phyloP scores from a whole-genome alignment of 768 basidiomycete genomes.

The Trametes sanguinea region DNA sequence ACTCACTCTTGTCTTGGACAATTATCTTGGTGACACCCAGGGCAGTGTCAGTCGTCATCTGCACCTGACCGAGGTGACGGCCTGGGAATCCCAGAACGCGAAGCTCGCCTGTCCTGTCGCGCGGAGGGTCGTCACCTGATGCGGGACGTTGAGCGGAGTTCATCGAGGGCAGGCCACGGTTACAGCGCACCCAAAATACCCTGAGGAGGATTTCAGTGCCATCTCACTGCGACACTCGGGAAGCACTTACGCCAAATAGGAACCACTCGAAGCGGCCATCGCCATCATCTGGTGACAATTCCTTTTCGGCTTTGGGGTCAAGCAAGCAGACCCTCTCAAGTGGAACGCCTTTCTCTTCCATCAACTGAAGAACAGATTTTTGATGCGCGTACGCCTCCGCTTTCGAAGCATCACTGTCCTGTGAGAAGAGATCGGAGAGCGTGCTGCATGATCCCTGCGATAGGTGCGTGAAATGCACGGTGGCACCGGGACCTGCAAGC shows the following conservation, averaged over 20 bases:
- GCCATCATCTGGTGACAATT: slow-evolving; percentile 75
- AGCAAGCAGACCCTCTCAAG: slow-evolving; percentile 80
- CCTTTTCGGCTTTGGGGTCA: slow-evolving; percentile 82
- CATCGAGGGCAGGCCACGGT: not conserved
- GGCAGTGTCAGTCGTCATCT: slow-evolving; percentile 99
- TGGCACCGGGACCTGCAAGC: slow-evolving; percentile 63
- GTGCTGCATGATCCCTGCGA: slow-evolving; percentile 67
- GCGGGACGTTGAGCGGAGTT: not conserved
- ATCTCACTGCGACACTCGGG: not conserved
- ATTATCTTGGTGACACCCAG: slow-evolving; percentile 87
- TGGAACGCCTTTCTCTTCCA: slow-evolving; percentile 44
- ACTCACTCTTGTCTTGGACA: slow-evolving; percentile 66
- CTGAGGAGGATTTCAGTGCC: slow-evolving; percentile 33
- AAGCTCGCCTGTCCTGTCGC: slow-evolving; percentile 89
- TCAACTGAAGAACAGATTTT: slow-evolving; percentile 58
- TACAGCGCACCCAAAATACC: slow-evolving; percentile 70
- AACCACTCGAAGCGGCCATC: slow-evolving; percentile 81
- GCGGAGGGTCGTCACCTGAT: slow-evolving; percentile 91
- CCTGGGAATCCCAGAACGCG: slow-evolving; percentile 84
- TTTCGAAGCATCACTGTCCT: slow-evolving; percentile 4
- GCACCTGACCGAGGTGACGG: slow-evolving; percentile 81
- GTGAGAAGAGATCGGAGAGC: slow-evolving; percentile 42
- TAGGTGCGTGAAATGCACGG: slow-evolving; percentile 84
- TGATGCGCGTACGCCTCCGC: slow-evolving; percentile 51
- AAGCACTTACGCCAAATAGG: slow-evolving; percentile 77